Conservation (phyloP, 2,329 filamentous ascomycete species). For the Aureobasidium sp. region DNA sequence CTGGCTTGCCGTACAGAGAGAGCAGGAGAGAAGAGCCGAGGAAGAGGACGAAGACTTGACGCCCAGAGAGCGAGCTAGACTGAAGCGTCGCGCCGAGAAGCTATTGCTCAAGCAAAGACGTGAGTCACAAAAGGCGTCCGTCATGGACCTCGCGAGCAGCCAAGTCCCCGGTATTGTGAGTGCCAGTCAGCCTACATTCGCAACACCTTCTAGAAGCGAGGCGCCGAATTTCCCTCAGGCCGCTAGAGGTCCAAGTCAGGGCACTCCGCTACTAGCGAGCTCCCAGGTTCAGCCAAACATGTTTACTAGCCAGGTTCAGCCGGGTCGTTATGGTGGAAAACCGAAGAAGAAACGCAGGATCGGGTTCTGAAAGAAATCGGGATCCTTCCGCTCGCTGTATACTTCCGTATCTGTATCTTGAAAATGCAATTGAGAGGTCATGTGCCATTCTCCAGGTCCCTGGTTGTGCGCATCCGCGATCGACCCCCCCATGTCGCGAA, state of each 20-base stretch:
- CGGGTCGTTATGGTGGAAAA: conserved; percentile 28
- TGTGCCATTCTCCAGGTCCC: conserved; percentile 3
- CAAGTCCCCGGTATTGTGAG: conserved; percentile 27
- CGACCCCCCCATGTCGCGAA: not conserved
- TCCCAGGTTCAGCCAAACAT: conserved; percentile 14
- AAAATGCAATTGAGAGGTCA: not conserved
- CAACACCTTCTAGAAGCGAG: conserved; percentile 15
- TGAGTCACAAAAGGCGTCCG: conserved; percentile 29
- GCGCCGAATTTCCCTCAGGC: not conserved
- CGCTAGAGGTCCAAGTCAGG: conserved; percentile 16
- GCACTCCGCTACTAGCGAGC: conserved; percentile 10
- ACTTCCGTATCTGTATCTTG: not conserved
- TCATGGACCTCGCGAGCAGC: conserved; percentile 23
- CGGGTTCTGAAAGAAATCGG: conserved; percentile 26
- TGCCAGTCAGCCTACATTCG: conserved; percentile 23
- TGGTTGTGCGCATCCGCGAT: not conserved
- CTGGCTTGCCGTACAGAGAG: conserved; percentile 31
- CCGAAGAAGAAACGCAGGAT: conserved; percentile 40
- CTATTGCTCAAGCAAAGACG: conserved; percentile 35
- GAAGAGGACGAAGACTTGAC: conserved; percentile 32
- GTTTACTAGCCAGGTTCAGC: conserved; percentile 29
- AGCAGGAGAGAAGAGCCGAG: conserved; percentile 24
- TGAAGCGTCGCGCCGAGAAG: conserved; percentile 34
- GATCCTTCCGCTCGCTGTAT: conserved; percentile 1
- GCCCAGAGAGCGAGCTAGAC: conserved; percentile 31